Percentiles rank a stretch among this genome's conserved stretches.
Evolutionary conservation across 2,329 filamentous ascomycete species (phyloP).

Genomic region (Tolypocladium capitatum): DNA sequence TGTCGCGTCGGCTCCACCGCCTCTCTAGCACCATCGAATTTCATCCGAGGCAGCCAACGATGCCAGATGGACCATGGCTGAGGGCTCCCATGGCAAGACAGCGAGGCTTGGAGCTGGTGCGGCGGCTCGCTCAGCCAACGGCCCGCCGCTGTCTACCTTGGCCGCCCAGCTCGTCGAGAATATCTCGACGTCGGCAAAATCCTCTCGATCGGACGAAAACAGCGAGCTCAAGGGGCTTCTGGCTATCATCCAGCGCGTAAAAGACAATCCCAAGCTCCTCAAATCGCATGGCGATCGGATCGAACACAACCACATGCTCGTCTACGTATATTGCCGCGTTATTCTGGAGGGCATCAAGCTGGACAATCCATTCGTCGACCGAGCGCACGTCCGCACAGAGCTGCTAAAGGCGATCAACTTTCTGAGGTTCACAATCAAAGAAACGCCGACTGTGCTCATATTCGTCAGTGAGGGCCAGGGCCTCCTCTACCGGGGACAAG

Average conservation of each 20-base stretch:
- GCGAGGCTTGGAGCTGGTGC: constrained; percentile 6
- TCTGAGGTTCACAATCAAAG: constrained; percentile 58
- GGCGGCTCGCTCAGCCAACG: constrained; percentile 8
- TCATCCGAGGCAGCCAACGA: constrained; percentile 6
- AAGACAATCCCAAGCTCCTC: constrained; percentile 38
- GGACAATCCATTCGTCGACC: constrained; percentile 55
- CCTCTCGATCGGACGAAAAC: constrained; percentile 50
- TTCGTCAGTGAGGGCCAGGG: constrained; percentile 25
- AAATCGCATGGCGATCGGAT: constrained; percentile 52
- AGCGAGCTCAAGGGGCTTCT: constrained; percentile 64
- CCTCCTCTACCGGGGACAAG: constrained; percentile 39
- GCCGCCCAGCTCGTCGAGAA: constrained; percentile 80
- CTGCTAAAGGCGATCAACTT: constrained; percentile 65
- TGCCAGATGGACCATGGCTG: constrained; percentile 17
- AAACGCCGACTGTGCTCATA: constrained; percentile 57
- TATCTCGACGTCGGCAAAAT: constrained; percentile 51
- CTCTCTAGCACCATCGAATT: neutral
- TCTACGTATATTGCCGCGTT: constrained; percentile 71
- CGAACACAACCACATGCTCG: constrained; percentile 70
- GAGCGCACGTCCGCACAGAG: constrained; percentile 41
- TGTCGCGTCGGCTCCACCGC: constrained; percentile 5
- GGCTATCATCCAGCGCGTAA: constrained; percentile 39
- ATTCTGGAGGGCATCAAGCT: constrained; percentile 57
- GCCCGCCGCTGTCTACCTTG: constrained; percentile 61
- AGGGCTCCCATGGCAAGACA: constrained; percentile 9